A percentile compares a stretch with the other conserved stretches of the same genome.
These are phyloP conservation scores for Chamaecrista fasciculata DNA, from an alignment of 306 rosid genomes.

Conservation along the genomic window DNA sequence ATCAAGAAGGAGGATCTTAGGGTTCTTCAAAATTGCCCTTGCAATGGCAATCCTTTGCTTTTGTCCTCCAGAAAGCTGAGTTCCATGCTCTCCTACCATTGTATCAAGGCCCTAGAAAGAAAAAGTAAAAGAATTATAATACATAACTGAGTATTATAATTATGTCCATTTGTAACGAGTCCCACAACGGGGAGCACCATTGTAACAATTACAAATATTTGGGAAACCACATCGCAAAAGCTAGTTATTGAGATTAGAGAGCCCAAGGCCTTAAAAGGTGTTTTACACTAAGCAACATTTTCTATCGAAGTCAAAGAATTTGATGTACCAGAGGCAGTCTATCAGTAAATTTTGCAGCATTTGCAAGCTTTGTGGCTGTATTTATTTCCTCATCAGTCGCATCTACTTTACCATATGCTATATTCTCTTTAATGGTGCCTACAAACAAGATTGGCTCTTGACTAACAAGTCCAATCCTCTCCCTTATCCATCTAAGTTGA, in stretches of 20 bases:
- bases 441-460: slow-evolving; percentile 81
- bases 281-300: too few relatives aligned
- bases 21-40: slow-evolving; percentile 89
- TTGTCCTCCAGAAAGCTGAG: slow-evolving; percentile 94
- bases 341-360: slow-evolving; percentile 83
- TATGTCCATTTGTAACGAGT: too few relatives aligned
- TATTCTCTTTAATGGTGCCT: slow-evolving; percentile 63
- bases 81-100: slow-evolving; percentile 83
- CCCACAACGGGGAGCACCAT: too few relatives aligned
- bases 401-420: slow-evolving; percentile 77
- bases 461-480: slow-evolving; percentile 81
- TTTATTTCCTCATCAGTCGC: slow-evolving; percentile 70
- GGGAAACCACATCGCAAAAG: too few relatives aligned
- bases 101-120: slow-evolving; percentile 74
- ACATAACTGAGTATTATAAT: too few relatives aligned
- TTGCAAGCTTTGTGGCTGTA: slow-evolving; percentile 66
- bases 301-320: background rate
- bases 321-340: slow-evolving; percentile 56
- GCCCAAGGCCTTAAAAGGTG: too few relatives aligned
- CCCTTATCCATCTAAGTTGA: slow-evolving; percentile 68
- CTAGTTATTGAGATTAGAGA: too few relatives aligned
- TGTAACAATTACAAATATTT: too few relatives aligned
- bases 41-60: slow-evolving; percentile 97
- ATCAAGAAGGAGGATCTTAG: slow-evolving; percentile 82
- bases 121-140: too few relatives aligned